These are phyloP conservation scores for Amborella trichopoda DNA, from an alignment of 164 flowering plant species.

Conservation along the genomic window DNA sequence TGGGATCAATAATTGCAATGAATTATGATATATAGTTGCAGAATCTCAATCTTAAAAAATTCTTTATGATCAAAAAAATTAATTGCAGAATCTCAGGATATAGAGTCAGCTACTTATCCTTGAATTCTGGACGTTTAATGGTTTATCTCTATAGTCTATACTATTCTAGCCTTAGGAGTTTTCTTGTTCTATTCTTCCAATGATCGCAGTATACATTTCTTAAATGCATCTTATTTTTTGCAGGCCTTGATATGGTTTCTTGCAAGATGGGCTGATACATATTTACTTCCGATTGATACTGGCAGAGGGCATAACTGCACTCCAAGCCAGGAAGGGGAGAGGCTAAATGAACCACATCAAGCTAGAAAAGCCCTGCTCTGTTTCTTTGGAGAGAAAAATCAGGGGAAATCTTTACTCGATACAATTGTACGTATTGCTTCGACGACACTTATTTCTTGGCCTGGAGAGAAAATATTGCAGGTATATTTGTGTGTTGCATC, in stretches of 20 bases:
- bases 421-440: conserved; percentile 54
- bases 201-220: too few relatives aligned
- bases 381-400: conserved; percentile 62
- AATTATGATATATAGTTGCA: too few relatives aligned
- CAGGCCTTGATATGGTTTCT: conserved; percentile 95
- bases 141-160: too few relatives aligned
- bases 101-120: too few relatives aligned
- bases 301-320: conserved; percentile 13
- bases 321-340: conserved; percentile 11
- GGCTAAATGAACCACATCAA: conserved; percentile 13
- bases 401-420: conserved; percentile 66
- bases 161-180: too few relatives aligned
- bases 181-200: too few relatives aligned
- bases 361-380: conserved; percentile 33
- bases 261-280: conserved; percentile 89
- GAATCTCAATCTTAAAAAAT: too few relatives aligned
- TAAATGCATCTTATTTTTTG: conserved; percentile 2
- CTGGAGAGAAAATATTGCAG: conserved; percentile 91
- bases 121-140: too few relatives aligned
- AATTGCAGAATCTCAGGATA: too few relatives aligned
- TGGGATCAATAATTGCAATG: too few relatives aligned
- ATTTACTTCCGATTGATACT: conserved; percentile 53
- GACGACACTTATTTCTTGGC: conserved; percentile 57
- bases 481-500: conserved; percentile 26
- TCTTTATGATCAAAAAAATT: too few relatives aligned